Conservation (phyloP, 2,329 filamentous ascomycete species). For the Penicillium sp. region DNA sequence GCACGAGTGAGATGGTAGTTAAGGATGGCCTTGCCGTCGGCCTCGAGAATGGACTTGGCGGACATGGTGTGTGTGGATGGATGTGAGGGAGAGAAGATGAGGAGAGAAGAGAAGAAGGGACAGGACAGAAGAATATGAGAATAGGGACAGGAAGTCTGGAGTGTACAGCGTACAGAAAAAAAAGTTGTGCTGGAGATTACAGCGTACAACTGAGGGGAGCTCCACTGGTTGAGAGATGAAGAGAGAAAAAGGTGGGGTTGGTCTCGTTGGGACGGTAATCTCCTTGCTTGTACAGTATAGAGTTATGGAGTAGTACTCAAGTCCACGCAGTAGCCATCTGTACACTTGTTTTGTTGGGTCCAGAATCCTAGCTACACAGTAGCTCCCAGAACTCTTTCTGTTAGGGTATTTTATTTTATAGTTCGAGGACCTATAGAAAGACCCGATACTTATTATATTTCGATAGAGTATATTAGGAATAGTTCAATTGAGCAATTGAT, state of each 20-base stretch:
- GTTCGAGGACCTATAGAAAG: neutral
- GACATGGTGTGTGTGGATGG: conserved; percentile 59
- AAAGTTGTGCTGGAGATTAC: conserved; percentile 27
- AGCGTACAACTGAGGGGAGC: conserved; percentile 24
- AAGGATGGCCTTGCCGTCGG: conserved; percentile 99
- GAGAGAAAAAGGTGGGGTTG: conserved; percentile 8
- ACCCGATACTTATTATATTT: neutral
- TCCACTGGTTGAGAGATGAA: conserved; percentile 19
- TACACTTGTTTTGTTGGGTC: conserved; percentile 10
- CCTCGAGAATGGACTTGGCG: conserved; percentile 96
- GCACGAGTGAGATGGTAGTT: conserved; percentile 99
- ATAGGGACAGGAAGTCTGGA: conserved; percentile 17
- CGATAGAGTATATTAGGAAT: too few relatives aligned
- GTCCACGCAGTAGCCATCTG: conserved; percentile 5
- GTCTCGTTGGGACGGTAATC: conserved; percentile 11
- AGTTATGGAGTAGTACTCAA: neutral
- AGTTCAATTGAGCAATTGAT: neutral
- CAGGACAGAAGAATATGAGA: conserved; percentile 17
- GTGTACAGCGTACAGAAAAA: conserved; percentile 22
- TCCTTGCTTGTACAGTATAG: neutral
- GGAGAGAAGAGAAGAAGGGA: conserved; percentile 21
- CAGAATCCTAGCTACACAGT: conserved; percentile 8
- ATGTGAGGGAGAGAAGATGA: conserved; percentile 10
- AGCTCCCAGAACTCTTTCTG: neutral
- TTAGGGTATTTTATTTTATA: neutral